Conservation (phyloP, 1,284 basidiomycete genomes). For the Ganoderma leucocontextum region DNA sequence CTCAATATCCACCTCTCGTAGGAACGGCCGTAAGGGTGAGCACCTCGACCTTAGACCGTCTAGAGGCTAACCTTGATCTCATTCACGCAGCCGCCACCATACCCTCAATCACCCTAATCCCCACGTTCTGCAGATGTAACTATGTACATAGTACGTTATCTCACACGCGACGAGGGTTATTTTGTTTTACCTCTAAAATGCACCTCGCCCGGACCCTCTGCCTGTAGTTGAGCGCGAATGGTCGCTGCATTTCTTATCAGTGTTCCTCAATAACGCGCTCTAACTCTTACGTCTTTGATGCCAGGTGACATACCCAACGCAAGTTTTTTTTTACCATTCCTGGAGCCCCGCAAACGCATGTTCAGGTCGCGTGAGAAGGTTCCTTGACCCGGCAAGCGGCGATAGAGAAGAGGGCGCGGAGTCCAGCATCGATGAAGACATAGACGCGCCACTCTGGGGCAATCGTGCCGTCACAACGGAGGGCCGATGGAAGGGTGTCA, state of each 20-base stretch:
- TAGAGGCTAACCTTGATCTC: background rate
- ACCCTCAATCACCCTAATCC: background rate
- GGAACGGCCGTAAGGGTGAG: background rate
- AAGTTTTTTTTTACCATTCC: slow-evolving; percentile 40
- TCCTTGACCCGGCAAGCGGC: background rate
- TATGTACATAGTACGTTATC: slow-evolving; percentile 34
- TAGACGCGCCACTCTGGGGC: background rate
- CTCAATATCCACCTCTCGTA: background rate
- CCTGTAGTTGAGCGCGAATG: background rate
- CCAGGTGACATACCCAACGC: slow-evolving; percentile 39
- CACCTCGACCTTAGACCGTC: background rate
- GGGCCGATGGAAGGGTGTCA: slow-evolving; percentile 4
- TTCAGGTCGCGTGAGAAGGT: slow-evolving; percentile 21
- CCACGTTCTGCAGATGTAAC: slow-evolving; percentile 31
- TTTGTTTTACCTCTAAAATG: slow-evolving; percentile 32
- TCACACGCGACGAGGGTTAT: slow-evolving; percentile 35
- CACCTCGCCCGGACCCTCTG: background rate
- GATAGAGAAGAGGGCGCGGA: slow-evolving; percentile 4
- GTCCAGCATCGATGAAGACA: background rate
- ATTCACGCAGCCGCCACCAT: background rate
- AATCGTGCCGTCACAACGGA: background rate
- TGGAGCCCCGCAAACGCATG: slow-evolving; percentile 36
- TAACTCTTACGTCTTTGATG: slow-evolving; percentile 37
- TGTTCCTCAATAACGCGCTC: background rate
- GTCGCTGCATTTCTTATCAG: background rate